Evolutionary conservation across 2,329 filamentous ascomycete species (phyloP), one percentile per base, ranked within the genome.

Genomic region (Arthrinium phaeospermum): DNA sequence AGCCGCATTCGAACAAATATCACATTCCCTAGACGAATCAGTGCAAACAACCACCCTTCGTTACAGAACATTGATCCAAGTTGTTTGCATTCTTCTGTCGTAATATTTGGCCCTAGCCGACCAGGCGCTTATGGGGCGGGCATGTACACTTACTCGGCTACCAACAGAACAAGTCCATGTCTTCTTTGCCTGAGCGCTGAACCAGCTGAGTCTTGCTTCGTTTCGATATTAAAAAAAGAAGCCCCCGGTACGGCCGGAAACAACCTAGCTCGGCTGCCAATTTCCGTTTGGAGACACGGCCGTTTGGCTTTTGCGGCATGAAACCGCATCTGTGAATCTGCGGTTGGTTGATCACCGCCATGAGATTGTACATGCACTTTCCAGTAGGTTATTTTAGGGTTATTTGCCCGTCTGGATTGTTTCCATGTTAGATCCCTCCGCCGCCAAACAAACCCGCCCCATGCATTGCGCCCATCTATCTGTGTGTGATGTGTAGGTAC

Each of bases 311-410:
- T 64, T 8, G 27, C 53, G 57, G 57, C 57, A 64, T 64, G 57
- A 64, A 64, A 64, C 57, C 57, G 57, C 57, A 64, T 41, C 57
- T 37, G 10, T 37, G 57, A 64, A 64, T 64, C 30, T 64, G 57
- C 30, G 22, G 57, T 64, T 64, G 57, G 57, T 64, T 64, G 30
- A 64, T 64, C 57, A 64, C 57, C 57, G 57, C 57, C 57, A 13
- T 64, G 57, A 64, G 41, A n/a, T 30, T 30, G 27, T 37, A 19
- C 30, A 64, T 64, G 57, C 57, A 64, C 34, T 14, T 30, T 30
- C 27, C 27, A 30, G 4, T 64, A n/a, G 34, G 8, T 64, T 41
- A 64, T 64, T 41, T 64, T 64, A 64, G 34, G 57, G 57, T 64
- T 64, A 41, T 64, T 34, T n/a, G 19, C 34, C 2, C 16, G 34